These are phyloP conservation scores for Zygoascus sp. DNA, from an alignment of 1,139 yeast genomes.

Conservation along the genomic window DNA sequence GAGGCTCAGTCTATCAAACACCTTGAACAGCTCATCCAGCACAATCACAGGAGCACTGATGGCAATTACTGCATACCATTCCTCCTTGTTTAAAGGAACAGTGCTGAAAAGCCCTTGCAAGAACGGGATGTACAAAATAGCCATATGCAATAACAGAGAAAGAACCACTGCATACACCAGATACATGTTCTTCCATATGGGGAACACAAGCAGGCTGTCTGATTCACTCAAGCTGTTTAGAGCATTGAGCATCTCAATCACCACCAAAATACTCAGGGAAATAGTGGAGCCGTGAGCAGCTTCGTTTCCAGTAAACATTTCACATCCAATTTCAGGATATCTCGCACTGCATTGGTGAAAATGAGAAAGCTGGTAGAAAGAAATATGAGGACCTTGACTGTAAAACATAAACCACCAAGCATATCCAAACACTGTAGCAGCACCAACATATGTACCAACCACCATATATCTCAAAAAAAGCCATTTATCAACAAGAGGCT, in stretches of 20 bases:
- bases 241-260: constrained; percentile 42
- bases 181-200: constrained; percentile 38
- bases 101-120: constrained; percentile 35
- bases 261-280: constrained; percentile 38
- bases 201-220: constrained; percentile 38
- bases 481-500: constrained; percentile 39
- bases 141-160: constrained; percentile 35
- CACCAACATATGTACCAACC: constrained; percentile 40
- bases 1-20: constrained; percentile 30
- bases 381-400: constrained; percentile 36
- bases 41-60: constrained; percentile 38
- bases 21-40: constrained; percentile 38
- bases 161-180: constrained; percentile 36
- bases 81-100: constrained; percentile 33
- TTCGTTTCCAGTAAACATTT: constrained; percentile 29
- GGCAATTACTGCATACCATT: constrained; percentile 37
- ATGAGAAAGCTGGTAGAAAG: constrained; percentile 34
- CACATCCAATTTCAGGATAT: constrained; percentile 36
- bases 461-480: constrained; percentile 38
- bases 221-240: constrained; percentile 39
- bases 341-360: constrained; percentile 36
- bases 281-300: constrained; percentile 38
- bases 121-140: constrained; percentile 37
- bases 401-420: constrained; percentile 40
- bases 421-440: constrained; percentile 42